phyloP scores from a whole-genome alignment of 1,284 basidiomycete species.

The Pascua guehoae region DNA sequence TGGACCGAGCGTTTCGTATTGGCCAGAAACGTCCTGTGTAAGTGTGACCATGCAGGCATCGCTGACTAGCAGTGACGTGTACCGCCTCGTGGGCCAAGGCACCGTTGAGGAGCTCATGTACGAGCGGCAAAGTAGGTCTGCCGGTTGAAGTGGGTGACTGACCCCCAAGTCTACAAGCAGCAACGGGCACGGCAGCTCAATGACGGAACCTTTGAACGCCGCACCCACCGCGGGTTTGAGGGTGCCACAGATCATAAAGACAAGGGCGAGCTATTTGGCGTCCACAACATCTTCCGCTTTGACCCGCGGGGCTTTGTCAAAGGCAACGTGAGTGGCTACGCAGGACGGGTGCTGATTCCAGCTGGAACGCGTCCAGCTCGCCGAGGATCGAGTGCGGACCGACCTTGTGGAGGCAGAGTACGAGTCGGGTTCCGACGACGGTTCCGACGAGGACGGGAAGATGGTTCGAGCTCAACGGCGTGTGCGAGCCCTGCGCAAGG shows the following conservation, averaged over 20 bases:
- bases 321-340: conserved; percentile 23
- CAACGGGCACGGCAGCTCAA: conserved; percentile 42
- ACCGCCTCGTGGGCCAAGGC: conserved; percentile 54
- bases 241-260: conserved; percentile 25
- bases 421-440: conserved; percentile 21
- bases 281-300: conserved; percentile 47
- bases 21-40: conserved; percentile 55
- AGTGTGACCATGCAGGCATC: conserved; percentile 5
- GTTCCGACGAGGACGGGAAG: background rate
- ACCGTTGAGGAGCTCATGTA: conserved; percentile 54
- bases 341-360: conserved; percentile 7
- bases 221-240: conserved; percentile 41
- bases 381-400: conserved; percentile 31
- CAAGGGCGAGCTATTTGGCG: conserved; percentile 45
- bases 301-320: conserved; percentile 38
- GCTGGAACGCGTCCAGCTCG: conserved; percentile 33
- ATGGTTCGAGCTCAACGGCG: background rate
- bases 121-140: conserved; percentile 46
- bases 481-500: background rate
- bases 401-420: conserved; percentile 32
- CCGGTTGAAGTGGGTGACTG: background rate
- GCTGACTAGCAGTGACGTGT: conserved; percentile 45
- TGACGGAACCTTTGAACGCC: conserved; percentile 43
- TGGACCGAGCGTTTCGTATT: conserved; percentile 55
- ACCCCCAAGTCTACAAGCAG: conserved; percentile 40